These are phyloP conservation scores for Leccinum imitatum DNA, from an alignment of 768 basidiomycete genomes.

Conservation along the genomic window DNA sequence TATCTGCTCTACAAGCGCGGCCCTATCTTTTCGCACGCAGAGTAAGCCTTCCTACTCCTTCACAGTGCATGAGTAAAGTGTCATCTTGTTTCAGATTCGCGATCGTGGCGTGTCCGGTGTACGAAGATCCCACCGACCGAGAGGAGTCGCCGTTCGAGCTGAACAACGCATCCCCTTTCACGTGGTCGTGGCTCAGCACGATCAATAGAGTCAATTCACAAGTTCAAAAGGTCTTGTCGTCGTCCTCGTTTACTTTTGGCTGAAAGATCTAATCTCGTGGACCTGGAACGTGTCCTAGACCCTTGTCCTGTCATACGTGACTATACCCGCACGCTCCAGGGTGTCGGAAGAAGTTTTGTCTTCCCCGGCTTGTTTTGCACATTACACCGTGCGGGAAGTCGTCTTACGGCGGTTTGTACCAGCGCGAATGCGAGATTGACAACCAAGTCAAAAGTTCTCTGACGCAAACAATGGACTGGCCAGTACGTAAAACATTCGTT, in stretches of 20 bases:
- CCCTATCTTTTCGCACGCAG: slow-evolving; percentile 93
- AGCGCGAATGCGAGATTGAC: slow-evolving; percentile 85
- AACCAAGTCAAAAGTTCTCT: background rate
- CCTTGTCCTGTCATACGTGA: slow-evolving; percentile 86
- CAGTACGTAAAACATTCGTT: background rate
- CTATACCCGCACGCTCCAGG: slow-evolving; percentile 76
- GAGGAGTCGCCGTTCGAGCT: slow-evolving; percentile 60
- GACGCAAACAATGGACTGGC: background rate
- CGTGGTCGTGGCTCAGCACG: slow-evolving; percentile 97
- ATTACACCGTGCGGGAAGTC: slow-evolving; percentile 85
- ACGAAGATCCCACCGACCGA: slow-evolving; percentile 78
- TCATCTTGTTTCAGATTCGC: slow-evolving; percentile 65
- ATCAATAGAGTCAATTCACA: slow-evolving; percentile 95
- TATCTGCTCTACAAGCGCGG: slow-evolving; percentile 93
- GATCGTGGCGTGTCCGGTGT: slow-evolving; percentile 85
- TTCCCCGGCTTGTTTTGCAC: slow-evolving; percentile 71
- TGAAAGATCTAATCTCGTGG: slow-evolving; percentile 1
- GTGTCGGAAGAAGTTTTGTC: slow-evolving; percentile 50
- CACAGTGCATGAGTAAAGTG: too few relatives aligned
- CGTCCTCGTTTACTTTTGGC: background rate
- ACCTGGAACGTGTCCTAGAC: slow-evolving; percentile 52
- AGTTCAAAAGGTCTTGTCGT: slow-evolving; percentile 86
- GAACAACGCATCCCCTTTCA: slow-evolving; percentile 67
- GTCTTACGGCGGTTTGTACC: slow-evolving; percentile 84
- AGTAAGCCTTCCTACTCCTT: slow-evolving; percentile 51